Conservation (phyloP, 192 early-diverging fungal species). For the Phycomyces nitens region DNA sequence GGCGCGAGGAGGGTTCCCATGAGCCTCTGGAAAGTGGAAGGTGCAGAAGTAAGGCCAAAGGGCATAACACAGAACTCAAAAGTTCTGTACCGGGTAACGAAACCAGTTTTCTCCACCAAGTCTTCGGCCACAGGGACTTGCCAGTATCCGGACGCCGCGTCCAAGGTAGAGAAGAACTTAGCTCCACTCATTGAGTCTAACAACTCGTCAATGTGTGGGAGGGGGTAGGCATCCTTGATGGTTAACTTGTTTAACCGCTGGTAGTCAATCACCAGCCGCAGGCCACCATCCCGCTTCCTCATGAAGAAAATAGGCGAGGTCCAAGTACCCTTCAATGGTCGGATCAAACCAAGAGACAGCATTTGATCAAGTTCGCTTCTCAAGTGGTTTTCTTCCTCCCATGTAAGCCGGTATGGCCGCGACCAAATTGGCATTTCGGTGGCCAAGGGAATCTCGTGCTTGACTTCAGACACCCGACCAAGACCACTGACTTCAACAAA, state of each 20-base stretch:
- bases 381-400: background rate
- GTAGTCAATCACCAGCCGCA: slow-evolving; percentile 43
- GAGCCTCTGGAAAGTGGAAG: slow-evolving; percentile 48
- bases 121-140: no score
- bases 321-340: no score
- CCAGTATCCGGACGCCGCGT: no score
- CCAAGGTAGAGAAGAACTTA: no score
- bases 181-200: no score
- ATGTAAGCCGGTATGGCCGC: background rate
- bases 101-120: slow-evolving; percentile 21
- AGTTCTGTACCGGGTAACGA: slow-evolving; percentile 33
- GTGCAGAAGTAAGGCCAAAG: slow-evolving; percentile 61
- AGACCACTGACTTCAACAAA: background rate
- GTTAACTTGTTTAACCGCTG: slow-evolving; percentile 33
- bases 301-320: no score
- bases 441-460: background rate
- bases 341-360: no score
- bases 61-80: slow-evolving; percentile 59
- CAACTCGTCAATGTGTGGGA: no score
- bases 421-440: background rate
- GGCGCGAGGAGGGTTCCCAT: slow-evolving; percentile 2
- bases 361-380: no score
- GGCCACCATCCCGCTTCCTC: slow-evolving; percentile 33
- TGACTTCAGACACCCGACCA: background rate
- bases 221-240: no score